Percentiles rank a stretch among this genome's conserved stretches.
Conservation (phyloP, 23 red algal genomes). For the Agarophyton chilense region DNA sequence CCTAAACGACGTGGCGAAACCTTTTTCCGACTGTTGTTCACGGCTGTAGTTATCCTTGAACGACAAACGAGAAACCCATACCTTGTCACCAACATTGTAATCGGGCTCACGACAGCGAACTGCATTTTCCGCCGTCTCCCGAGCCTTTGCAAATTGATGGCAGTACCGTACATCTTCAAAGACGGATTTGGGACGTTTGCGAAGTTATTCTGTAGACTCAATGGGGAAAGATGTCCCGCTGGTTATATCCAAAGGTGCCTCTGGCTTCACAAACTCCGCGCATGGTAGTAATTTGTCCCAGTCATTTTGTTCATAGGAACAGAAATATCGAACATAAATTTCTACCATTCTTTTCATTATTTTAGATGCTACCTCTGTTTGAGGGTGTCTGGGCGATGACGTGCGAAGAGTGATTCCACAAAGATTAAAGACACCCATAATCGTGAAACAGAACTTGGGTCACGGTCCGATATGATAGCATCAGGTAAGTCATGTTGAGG, state of each 20-base stretch:
- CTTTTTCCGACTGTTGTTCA: too few species aligned
- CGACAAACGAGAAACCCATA: background rate
- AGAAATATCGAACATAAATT: conserved; percentile 4
- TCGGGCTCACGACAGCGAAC: background rate
- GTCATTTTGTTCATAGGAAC: background rate
- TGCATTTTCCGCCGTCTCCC: background rate
- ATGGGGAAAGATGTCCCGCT: too few species aligned
- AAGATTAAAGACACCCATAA: background rate
- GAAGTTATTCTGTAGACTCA: background rate
- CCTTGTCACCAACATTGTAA: background rate
- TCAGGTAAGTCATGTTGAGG: background rate
- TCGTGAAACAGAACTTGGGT: background rate
- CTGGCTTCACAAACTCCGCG: conserved; percentile 32
- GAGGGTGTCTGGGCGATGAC: background rate
- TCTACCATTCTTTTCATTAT: conserved; percentile 30
- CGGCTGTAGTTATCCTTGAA: too few species aligned
- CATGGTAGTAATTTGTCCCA: background rate
- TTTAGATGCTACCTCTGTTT: conserved; percentile 5
- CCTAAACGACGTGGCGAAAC: too few species aligned
- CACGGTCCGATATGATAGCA: background rate
- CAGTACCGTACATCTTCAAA: background rate
- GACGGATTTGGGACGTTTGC: too few species aligned
- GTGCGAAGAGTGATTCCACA: background rate
- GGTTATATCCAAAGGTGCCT: too few species aligned
- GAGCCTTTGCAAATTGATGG: background rate